Percentiles rank a stretch among this genome's conserved stretches.
Evolutionary conservation across 345 rosid genomes (phyloP).

Genomic region (Kandelia obovata): DNA sequence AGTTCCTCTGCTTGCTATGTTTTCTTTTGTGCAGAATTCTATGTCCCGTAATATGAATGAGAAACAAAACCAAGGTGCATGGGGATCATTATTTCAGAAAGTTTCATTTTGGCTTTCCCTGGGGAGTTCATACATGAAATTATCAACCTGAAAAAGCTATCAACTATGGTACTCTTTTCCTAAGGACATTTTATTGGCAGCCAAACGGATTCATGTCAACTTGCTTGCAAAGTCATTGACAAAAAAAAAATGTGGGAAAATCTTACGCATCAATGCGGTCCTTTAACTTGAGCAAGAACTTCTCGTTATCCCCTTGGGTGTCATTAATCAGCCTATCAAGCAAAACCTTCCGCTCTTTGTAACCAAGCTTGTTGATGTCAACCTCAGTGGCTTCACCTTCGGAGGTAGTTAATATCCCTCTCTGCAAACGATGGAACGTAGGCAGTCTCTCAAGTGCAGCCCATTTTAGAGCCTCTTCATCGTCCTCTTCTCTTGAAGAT

Average conservation of each 20-base stretch:
- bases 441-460: constrained; percentile 52
- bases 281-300: constrained; percentile 21
- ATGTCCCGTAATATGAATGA: not conserved
- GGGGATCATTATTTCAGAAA: not conserved
- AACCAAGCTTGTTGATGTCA: constrained; percentile 26
- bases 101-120: too few species aligned
- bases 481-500: constrained; percentile 26
- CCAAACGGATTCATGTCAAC: not conserved
- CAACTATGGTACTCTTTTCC: too few species aligned
- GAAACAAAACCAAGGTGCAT: not conserved
- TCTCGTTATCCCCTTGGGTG: constrained; percentile 20
- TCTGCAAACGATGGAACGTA: constrained; percentile 37
- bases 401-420: constrained; percentile 33
- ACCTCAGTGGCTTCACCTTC: constrained; percentile 12
- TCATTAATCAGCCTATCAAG: constrained; percentile 16
- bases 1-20: not conserved
- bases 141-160: too few species aligned
- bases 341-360: constrained; percentile 13
- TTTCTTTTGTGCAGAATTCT: not conserved
- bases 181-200: too few species aligned
- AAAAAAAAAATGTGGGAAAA: not conserved
- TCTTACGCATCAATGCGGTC: constrained; percentile 18
- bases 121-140: too few species aligned
- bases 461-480: constrained; percentile 50
- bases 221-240: not conserved